Evolutionary conservation across 1,284 basidiomycete genomes (phyloP), one percentile per base, ranked within the genome.

Genomic region (Sporisorium reilianum): DNA sequence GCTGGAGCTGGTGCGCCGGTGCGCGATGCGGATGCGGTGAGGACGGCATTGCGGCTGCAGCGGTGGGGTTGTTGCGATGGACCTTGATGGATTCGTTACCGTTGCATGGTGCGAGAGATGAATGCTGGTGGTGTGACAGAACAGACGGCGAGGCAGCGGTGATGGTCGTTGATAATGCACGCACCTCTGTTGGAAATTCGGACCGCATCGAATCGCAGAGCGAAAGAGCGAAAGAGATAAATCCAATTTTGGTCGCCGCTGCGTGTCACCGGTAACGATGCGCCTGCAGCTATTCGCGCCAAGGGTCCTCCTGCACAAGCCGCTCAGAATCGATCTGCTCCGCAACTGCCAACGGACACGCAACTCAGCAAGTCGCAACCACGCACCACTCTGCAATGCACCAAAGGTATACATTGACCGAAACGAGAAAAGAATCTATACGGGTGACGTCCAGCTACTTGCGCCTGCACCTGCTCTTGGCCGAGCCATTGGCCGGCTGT

Each of bases 1-100:
- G 72, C 40, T 75, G 72, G 16, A 75, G 72, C 56, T 75, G 72
- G 36, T 75, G 72, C n/a, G 72, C 72, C 32, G 72, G 49, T 14
- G 65, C 34, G 25, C 65, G 64, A 22, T 74, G 63, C 9, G 71
- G 71, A 64, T 74, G 71, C 1, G 71, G 65, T 16, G 65, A 74
- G 12, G 71, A 62, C 2, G 71, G 65, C 71, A 74, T 74, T n/a
- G n/a, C n/a, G n/a, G n/a, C n/a, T n/a, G n/a, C n/a, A n/a, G n/a
- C n/a, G n/a, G n/a, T n/a, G n/a, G n/a, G n/a, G 7, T n/a, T 42
- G 45, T 20, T n/a, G n/a, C n/a, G n/a, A n/a, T n/a, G n/a, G n/a
- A n/a, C n/a, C n/a, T n/a, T n/a, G n/a, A n/a, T n/a, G n/a, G 38
- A 20, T 9, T 41, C n/a, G 18, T 20, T 41, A 41, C n/a, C 38